Percentiles rank a stretch among this genome's conserved stretches.
phyloP scores from a whole-genome alignment of 257 asterid genomes.

The Linderniella brevidens region DNA sequence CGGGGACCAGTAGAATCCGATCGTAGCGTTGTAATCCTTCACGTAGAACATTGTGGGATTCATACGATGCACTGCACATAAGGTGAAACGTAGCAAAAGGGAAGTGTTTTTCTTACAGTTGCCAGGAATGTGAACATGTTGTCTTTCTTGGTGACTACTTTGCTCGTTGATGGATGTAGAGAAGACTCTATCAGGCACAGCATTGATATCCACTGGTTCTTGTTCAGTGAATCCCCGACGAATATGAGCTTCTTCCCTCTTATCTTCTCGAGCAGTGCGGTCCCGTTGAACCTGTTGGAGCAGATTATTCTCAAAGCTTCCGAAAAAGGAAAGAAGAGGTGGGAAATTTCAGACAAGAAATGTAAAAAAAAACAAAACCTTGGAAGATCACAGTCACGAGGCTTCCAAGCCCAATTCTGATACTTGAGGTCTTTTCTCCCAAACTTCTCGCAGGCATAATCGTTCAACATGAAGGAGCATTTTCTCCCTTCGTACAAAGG shows the following conservation, averaged over 20 bases:
- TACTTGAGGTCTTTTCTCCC: slow-evolving; percentile 38
- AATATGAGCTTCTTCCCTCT: slow-evolving; percentile 44
- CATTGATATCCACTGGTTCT: slow-evolving; percentile 54
- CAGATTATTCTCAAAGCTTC: too few species aligned
- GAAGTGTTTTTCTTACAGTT: slow-evolving; percentile 19
- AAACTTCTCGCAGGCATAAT: slow-evolving; percentile 27
- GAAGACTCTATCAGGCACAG: slow-evolving; percentile 43
- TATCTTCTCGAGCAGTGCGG: slow-evolving; percentile 33
- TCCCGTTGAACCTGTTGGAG: slow-evolving; percentile 40
- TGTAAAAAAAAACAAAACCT: too few species aligned
- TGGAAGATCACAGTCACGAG: slow-evolving; percentile 43
- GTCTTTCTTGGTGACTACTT: slow-evolving; percentile 6
- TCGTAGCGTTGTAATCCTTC: slow-evolving; percentile 64
- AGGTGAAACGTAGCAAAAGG: not conserved
- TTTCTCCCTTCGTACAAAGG: slow-evolving; percentile 1
- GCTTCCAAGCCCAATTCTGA: slow-evolving; percentile 55
- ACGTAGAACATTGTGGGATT: not conserved
- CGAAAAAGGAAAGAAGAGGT: too few species aligned
- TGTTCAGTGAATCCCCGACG: slow-evolving; percentile 62
- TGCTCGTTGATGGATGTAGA: slow-evolving; percentile 17
- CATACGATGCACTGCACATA: not conserved
- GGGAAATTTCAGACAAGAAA: too few species aligned
- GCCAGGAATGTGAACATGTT: slow-evolving; percentile 17
- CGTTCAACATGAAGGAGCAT: slow-evolving; percentile 30
- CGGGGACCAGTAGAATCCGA: slow-evolving; percentile 84